Evolutionary conservation across 495 filamentous ascomycete species (phyloP).

Genomic region (Penicillium roqueforti): DNA sequence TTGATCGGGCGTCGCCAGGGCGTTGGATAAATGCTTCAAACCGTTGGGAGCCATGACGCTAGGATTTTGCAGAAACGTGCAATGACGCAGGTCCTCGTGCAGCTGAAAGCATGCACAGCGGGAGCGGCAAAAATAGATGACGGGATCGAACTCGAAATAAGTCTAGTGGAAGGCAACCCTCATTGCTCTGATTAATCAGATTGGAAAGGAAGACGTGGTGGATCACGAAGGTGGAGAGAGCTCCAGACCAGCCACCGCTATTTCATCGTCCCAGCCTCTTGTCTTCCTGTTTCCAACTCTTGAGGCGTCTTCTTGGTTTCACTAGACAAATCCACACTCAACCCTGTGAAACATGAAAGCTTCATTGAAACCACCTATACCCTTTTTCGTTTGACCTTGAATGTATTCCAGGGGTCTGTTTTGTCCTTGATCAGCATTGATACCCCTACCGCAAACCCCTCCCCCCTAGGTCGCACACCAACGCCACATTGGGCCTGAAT

Average conservation of each 20-base stretch:
- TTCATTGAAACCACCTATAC: slow-evolving; percentile 3
- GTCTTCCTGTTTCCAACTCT: slow-evolving; percentile 11
- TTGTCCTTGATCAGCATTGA: neutral
- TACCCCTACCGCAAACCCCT: slow-evolving; percentile 10
- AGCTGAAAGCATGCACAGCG: slow-evolving; percentile 7
- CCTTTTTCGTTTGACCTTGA: slow-evolving; percentile 1
- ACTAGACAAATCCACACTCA: neutral
- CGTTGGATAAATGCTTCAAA: slow-evolving; percentile 67
- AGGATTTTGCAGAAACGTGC: slow-evolving; percentile 12
- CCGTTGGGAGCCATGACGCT: slow-evolving; percentile 28
- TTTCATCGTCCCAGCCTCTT: slow-evolving; percentile 28
- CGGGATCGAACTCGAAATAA: neutral
- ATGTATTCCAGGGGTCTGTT: neutral
- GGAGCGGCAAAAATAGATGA: slow-evolving; percentile 3
- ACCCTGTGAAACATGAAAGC: neutral
- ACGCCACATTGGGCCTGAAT: slow-evolving; percentile 26
- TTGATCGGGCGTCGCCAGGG: slow-evolving; percentile 79
- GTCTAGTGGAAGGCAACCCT: neutral
- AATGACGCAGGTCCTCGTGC: slow-evolving; percentile 13
- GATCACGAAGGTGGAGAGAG: slow-evolving; percentile 15
- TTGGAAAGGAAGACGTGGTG: slow-evolving; percentile 16
- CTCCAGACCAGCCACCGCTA: slow-evolving; percentile 25
- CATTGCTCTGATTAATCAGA: neutral
- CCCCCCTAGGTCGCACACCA: slow-evolving; percentile 18
- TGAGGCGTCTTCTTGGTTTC: slow-evolving; percentile 2